Percentiles rank a stretch among this genome's conserved stretches.
Conservation (phyloP, 495 filamentous ascomycete genomes). For the Parathielavia hyrcaniae region DNA sequence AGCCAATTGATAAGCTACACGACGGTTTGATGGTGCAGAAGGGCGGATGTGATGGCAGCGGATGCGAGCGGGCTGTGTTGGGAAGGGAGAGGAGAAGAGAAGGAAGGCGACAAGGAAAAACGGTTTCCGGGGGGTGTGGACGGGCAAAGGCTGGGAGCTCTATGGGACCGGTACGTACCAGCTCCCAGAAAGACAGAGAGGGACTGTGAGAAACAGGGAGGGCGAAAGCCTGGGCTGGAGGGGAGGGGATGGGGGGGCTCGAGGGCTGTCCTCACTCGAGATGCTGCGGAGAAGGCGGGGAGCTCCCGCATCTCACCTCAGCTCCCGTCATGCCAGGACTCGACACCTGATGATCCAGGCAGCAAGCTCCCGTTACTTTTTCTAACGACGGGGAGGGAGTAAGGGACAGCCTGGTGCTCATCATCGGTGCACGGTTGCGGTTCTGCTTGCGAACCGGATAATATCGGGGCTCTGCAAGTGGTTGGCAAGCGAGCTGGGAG, state of each 20-base stretch:
- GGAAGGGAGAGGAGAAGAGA: slow-evolving; percentile 22
- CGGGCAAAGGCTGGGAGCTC: slow-evolving; percentile 32
- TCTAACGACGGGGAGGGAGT: background rate
- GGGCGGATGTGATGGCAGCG: slow-evolving; percentile 23
- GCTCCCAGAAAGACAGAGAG: background rate
- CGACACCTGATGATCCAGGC: slow-evolving; percentile 13
- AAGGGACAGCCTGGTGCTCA: background rate
- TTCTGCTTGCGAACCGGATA: background rate
- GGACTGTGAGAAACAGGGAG: slow-evolving; percentile 14
- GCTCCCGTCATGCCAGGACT: slow-evolving; percentile 13
- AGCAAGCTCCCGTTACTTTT: background rate
- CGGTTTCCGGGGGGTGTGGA: slow-evolving; percentile 34
- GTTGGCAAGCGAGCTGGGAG: slow-evolving; percentile 8
- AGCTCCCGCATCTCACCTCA: slow-evolving; percentile 5
- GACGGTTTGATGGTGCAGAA: slow-evolving; percentile 14
- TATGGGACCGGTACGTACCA: slow-evolving; percentile 31
- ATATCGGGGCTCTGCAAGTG: slow-evolving; percentile 11
- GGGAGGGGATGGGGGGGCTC: slow-evolving; percentile 22
- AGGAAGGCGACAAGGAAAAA: slow-evolving; percentile 32
- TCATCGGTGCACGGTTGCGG: too few species aligned
- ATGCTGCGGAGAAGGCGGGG: slow-evolving; percentile 14
- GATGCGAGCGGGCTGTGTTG: slow-evolving; percentile 20
- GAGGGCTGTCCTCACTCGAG: slow-evolving; percentile 23
- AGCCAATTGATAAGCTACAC: slow-evolving; percentile 24
- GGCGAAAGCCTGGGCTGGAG: slow-evolving; percentile 31